A percentile compares a stretch with the other conserved stretches of the same genome.
These are phyloP conservation scores for Casuarina equisetifolia DNA, from an alignment of 306 rosid genomes.

Conservation along the genomic window DNA sequence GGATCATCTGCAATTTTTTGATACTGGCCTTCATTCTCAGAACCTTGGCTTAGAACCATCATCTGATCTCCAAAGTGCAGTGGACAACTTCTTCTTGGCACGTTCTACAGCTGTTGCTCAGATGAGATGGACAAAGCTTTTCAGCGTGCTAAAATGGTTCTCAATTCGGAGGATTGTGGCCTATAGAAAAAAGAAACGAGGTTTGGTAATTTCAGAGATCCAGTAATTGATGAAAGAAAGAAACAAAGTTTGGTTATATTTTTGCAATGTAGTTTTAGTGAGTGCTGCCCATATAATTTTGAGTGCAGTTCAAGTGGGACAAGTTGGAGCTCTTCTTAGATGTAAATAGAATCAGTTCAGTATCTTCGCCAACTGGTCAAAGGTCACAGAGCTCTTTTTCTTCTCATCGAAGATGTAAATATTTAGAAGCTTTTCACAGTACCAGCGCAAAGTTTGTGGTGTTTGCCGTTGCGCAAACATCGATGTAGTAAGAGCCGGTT, in stretches of 20 bases:
- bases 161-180: constrained; percentile 39
- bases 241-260: constrained; percentile 8
- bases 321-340: constrained; percentile 24
- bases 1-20: constrained; percentile 66
- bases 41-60: constrained; percentile 40
- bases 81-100: constrained; percentile 44
- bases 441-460: constrained; percentile 32
- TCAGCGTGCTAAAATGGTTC: constrained; percentile 79
- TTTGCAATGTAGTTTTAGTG: constrained; percentile 17
- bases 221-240: constrained; percentile 11
- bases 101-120: constrained; percentile 54
- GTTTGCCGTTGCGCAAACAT: constrained; percentile 24
- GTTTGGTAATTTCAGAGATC: constrained; percentile 36
- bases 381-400: constrained; percentile 23
- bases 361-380: constrained; percentile 31
- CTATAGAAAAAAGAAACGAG: constrained; percentile 22
- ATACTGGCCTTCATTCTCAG: constrained; percentile 57
- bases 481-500: not conserved
- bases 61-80: constrained; percentile 62
- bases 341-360: constrained; percentile 48
- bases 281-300: constrained; percentile 34
- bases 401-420: constrained; percentile 39
- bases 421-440: constrained; percentile 19
- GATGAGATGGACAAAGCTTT: constrained; percentile 82
- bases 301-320: constrained; percentile 35